These are phyloP conservation scores for Colletotrichum euphorbiae DNA, from an alignment of 2,329 filamentous ascomycete genomes.

Conservation along the genomic window DNA sequence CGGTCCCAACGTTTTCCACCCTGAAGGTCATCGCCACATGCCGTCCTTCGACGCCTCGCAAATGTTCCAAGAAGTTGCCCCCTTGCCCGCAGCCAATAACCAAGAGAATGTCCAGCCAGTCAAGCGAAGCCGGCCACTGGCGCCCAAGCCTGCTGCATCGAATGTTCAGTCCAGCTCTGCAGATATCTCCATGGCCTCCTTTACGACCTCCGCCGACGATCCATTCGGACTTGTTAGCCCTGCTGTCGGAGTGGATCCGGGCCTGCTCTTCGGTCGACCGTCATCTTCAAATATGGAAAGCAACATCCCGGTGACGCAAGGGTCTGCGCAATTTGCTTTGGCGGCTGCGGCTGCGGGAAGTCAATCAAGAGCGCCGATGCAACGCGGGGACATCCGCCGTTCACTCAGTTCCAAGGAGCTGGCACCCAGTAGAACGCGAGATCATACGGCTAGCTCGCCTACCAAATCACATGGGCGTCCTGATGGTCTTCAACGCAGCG, in stretches of 20 bases:
- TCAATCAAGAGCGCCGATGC: slow-evolving; percentile 43
- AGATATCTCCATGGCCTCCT: slow-evolving; percentile 52
- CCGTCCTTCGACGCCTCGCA: slow-evolving; percentile 67
- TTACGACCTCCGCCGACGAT: slow-evolving; percentile 59
- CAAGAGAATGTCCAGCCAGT: slow-evolving; percentile 46
- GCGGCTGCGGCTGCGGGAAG: slow-evolving; percentile 33
- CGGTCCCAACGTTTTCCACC: slow-evolving; percentile 58
- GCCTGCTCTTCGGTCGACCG: slow-evolving; percentile 66
- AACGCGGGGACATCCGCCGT: slow-evolving; percentile 55
- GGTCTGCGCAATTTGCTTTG: slow-evolving; percentile 40
- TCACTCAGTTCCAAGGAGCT: slow-evolving; percentile 59
- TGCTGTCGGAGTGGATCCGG: slow-evolving; percentile 67
- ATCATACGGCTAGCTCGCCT: slow-evolving; percentile 62
- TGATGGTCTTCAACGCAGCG: slow-evolving; percentile 64
- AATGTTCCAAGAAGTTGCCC: slow-evolving; percentile 63
- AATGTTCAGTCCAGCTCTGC: slow-evolving; percentile 28
- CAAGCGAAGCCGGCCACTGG: slow-evolving; percentile 59
- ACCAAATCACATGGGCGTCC: slow-evolving; percentile 59
- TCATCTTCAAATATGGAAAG: slow-evolving; percentile 60
- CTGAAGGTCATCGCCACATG: slow-evolving; percentile 57
- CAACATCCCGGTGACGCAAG: slow-evolving; percentile 43
- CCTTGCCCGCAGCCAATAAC: slow-evolving; percentile 45
- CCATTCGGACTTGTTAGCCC: slow-evolving; percentile 62
- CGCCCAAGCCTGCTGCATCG: slow-evolving; percentile 61
- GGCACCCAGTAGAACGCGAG: slow-evolving; percentile 54